A percentile compares a stretch with the other conserved stretches of the same genome.
Conservation (phyloP, 1,284 basidiomycete genomes). For the Heterobasidion occidentale region DNA sequence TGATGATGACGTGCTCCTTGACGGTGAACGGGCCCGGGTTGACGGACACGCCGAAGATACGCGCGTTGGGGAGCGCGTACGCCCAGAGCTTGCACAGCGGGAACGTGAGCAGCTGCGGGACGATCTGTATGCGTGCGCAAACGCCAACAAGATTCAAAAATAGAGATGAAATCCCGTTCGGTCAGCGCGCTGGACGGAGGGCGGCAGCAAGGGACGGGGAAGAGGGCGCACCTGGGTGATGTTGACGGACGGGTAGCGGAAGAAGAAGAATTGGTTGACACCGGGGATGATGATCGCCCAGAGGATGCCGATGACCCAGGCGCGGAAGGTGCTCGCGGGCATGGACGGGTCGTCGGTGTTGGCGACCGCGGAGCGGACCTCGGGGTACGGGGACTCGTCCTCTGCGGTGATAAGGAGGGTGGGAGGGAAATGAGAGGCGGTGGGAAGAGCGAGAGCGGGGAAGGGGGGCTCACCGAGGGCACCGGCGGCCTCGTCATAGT, state of each 20-base stretch:
- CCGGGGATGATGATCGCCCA: slow-evolving; percentile 51
- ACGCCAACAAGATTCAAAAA: not conserved
- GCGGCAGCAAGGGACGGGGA: not conserved
- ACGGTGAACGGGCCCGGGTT: slow-evolving; percentile 71
- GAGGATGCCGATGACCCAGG: slow-evolving; percentile 51
- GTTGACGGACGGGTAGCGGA: slow-evolving; percentile 50
- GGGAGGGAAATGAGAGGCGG: not conserved
- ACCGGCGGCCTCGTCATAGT: slow-evolving; percentile 42
- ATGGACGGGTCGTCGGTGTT: slow-evolving; percentile 63
- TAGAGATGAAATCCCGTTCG: not conserved
- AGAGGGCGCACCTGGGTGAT: slow-evolving; percentile 10
- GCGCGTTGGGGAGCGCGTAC: slow-evolving; percentile 36
- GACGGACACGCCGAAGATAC: slow-evolving; percentile 41
- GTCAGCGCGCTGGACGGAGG: not conserved
- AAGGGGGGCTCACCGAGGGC: slow-evolving; percentile 6
- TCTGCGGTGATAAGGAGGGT: slow-evolving; percentile 17
- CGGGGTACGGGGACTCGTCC: slow-evolving; percentile 63
- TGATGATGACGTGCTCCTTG: slow-evolving; percentile 62
- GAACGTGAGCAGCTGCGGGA: slow-evolving; percentile 47
- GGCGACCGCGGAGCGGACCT: slow-evolving; percentile 70
- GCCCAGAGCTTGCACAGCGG: slow-evolving; percentile 50
- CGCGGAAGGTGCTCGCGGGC: slow-evolving; percentile 52
- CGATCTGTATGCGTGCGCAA: slow-evolving; percentile 29
- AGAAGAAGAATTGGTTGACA: slow-evolving; percentile 59
- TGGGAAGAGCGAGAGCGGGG: not conserved